Conservation (phyloP, 2,329 filamentous ascomycete genomes). For the Myriangium duriaei region DNA sequence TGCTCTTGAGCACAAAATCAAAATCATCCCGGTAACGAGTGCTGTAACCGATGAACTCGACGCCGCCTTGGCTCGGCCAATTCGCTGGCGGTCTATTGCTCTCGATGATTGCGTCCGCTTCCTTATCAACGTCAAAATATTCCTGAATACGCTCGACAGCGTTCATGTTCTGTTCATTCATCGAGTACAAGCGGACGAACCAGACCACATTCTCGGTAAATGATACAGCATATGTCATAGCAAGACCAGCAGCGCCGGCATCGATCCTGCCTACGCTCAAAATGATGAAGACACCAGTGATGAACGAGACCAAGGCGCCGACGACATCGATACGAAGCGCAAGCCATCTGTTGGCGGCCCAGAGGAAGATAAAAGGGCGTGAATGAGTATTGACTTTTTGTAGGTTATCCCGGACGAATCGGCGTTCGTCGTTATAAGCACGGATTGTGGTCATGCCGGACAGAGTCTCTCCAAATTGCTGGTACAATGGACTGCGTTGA, state of each 20-base stretch:
- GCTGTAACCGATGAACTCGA: slow-evolving; percentile 81
- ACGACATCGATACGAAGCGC: slow-evolving; percentile 82
- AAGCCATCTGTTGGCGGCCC: slow-evolving; percentile 95
- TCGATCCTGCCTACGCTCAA: slow-evolving; percentile 71
- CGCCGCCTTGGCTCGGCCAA: slow-evolving; percentile 76
- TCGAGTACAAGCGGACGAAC: slow-evolving; percentile 86
- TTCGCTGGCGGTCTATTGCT: slow-evolving; percentile 63
- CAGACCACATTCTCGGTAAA: slow-evolving; percentile 96
- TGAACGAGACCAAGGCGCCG: slow-evolving; percentile 86
- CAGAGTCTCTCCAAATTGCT: slow-evolving; percentile 94
- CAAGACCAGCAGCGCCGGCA: slow-evolving; percentile 82
- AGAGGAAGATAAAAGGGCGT: slow-evolving; percentile 88
- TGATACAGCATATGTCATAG: slow-evolving; percentile 87
- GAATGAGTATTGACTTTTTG: slow-evolving; percentile 78
- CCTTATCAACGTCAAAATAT: slow-evolving; percentile 91
- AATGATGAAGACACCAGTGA: slow-evolving; percentile 83
- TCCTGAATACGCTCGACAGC: slow-evolving; percentile 95
- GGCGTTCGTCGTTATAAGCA: slow-evolving; percentile 84
- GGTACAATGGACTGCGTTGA: slow-evolving; percentile 86
- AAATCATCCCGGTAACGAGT: slow-evolving; percentile 82
- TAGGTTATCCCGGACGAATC: slow-evolving; percentile 89
- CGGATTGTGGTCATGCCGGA: slow-evolving; percentile 93
- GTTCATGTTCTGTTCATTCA: slow-evolving; percentile 99
- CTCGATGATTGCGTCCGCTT: slow-evolving; percentile 65
- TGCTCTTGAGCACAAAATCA: slow-evolving; percentile 69